These are phyloP conservation scores for Fusarium longipes DNA, from an alignment of 2,329 filamentous ascomycete genomes.

Conservation along the genomic window DNA sequence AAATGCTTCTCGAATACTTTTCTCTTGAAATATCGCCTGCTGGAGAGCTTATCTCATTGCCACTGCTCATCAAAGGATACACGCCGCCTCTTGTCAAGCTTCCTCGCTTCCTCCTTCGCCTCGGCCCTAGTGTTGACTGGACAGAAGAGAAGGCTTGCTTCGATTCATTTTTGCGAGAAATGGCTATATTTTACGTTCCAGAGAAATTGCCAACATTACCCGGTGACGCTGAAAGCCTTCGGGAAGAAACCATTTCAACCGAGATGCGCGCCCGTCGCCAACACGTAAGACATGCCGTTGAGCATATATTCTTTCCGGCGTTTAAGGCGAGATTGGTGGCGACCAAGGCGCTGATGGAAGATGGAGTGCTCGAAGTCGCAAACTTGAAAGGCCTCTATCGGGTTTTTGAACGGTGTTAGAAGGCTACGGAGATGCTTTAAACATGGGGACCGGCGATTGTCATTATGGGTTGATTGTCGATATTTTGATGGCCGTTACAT, in stretches of 20 bases:
- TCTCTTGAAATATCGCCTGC: constrained; percentile 82
- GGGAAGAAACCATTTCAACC: constrained; percentile 57
- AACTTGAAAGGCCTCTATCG: constrained; percentile 92
- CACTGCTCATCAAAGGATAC: constrained; percentile 89
- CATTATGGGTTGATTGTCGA: constrained; percentile 2
- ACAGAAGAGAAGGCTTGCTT: constrained; percentile 86
- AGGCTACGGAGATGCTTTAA: background rate
- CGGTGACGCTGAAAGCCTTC: constrained; percentile 47
- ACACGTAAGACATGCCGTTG: constrained; percentile 79
- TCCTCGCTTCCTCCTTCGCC: constrained; percentile 84
- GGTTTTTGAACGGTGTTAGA: constrained; percentile 92
- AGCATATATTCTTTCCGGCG: constrained; percentile 90
- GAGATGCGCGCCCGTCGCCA: constrained; percentile 69
- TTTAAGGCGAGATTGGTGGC: constrained; percentile 86
- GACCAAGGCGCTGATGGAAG: constrained; percentile 79
- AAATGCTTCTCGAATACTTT: constrained; percentile 96
- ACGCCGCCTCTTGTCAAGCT: constrained; percentile 87
- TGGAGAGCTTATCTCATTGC: constrained; percentile 82
- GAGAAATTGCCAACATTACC: constrained; percentile 76
- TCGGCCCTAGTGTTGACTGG: constrained; percentile 93
- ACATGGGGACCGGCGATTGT: background rate
- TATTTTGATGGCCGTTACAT: constrained; percentile 1
- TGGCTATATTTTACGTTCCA: constrained; percentile 91
- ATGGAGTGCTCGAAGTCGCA: constrained; percentile 83
- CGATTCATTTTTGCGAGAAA: constrained; percentile 82